A percentile compares a stretch with the other conserved stretches of the same genome.
These are phyloP conservation scores for Brettanomyces nanus DNA, from an alignment of 805 yeast species.

Conservation along the genomic window DNA sequence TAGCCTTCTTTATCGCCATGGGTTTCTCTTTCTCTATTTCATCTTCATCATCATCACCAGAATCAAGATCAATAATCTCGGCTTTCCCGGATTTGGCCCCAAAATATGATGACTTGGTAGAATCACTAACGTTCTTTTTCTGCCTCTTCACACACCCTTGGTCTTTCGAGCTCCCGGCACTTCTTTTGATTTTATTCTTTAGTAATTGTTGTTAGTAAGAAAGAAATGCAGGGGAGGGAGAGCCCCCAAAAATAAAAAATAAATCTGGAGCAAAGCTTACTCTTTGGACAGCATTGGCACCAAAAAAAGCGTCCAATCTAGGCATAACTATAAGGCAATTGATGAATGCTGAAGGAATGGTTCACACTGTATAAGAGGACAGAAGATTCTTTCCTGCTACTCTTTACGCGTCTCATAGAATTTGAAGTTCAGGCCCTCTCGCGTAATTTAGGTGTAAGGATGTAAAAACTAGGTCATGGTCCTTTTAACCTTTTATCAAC, in stretches of 20 bases:
- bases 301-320: conserved; percentile 24
- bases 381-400: no score
- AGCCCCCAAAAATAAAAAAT: not conserved
- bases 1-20: no score
- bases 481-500: no score
- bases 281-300: conserved; percentile 20
- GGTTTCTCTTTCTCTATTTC: not conserved
- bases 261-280: no score
- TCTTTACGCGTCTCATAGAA: no score
- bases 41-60: conserved; percentile 2
- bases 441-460: no score
- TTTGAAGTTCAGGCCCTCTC: no score
- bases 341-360: not conserved
- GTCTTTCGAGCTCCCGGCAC: not conserved
- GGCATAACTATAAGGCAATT: conserved; percentile 14
- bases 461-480: no score
- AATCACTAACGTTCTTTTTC: not conserved
- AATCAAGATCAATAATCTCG: conserved; percentile 2
- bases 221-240: no score
- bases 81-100: no score
- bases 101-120: conserved; percentile 1
- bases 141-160: not conserved
- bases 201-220: not conserved
- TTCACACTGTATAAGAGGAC: no score
- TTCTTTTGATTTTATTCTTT: not conserved